A percentile compares a stretch with the other conserved stretches of the same genome.
phyloP scores from a whole-genome alignment of 2,329 filamentous ascomycete species.

The Zymoseptoria passerinii region DNA sequence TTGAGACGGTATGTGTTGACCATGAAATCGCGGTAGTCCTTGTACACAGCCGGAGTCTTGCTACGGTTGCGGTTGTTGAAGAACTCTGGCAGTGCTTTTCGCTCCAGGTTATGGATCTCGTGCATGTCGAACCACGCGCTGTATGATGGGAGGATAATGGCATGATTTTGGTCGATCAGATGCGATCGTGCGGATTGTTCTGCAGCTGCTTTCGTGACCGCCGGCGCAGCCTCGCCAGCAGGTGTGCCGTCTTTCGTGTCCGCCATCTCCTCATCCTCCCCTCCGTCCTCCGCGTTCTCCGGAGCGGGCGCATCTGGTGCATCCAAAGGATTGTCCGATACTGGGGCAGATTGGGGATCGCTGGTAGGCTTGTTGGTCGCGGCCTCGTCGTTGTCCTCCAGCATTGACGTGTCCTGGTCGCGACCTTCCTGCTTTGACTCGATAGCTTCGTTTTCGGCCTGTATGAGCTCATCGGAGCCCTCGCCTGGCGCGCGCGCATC shows the following conservation, averaged over 20 bases:
- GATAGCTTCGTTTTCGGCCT: constrained; percentile 28
- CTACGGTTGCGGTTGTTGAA: constrained; percentile 98
- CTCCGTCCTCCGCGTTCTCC: constrained; percentile 26
- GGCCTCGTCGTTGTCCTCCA: constrained; percentile 22
- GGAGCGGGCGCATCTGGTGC: constrained; percentile 29
- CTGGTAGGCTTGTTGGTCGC: constrained; percentile 13
- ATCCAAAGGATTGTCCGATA: constrained; percentile 34
- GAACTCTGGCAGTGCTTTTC: constrained; percentile 91
- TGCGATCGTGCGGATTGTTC: constrained; percentile 86
- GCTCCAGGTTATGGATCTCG: constrained; percentile 79
- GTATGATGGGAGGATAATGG: constrained; percentile 94
- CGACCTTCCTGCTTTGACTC: constrained; percentile 24
- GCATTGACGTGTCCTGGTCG: constrained; percentile 29
- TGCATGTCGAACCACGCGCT: constrained; percentile 99
- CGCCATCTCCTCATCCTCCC: constrained; percentile 46
- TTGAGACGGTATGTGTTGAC: constrained; percentile 98
- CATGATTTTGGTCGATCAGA: constrained; percentile 84
- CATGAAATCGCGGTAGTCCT: constrained; percentile 99
- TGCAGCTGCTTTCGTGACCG: constrained; percentile 66
- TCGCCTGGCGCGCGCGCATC: constrained; percentile 25
- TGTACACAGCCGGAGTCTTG: constrained; percentile 95
- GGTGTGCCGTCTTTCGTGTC: constrained; percentile 43
- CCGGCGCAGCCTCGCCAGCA: constrained; percentile 15
- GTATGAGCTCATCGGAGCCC: constrained; percentile 30
- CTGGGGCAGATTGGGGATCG: constrained; percentile 14